These are phyloP conservation scores for Wallacemonas sp. DNA, from an alignment of 208 protist species.

Conservation along the genomic window DNA sequence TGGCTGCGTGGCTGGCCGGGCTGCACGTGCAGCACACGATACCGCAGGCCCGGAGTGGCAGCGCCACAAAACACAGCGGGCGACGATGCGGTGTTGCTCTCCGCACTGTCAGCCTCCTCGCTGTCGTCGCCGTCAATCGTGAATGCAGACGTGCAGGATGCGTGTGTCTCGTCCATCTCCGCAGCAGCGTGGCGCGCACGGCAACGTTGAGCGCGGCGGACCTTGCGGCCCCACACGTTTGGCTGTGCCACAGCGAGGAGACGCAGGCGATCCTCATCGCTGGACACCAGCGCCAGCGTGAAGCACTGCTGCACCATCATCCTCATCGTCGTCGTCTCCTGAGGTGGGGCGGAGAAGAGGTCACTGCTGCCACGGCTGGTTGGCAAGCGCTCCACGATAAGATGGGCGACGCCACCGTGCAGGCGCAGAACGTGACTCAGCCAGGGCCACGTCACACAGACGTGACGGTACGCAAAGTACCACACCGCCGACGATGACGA, in stretches of 20 bases:
- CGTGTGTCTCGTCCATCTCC: not conserved
- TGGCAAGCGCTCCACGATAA: conserved; percentile 8
- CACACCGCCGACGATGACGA: not conserved
- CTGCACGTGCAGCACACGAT: conserved; percentile 4
- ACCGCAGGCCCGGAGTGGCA: not conserved
- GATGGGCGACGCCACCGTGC: conserved; percentile 26
- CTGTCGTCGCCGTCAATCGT: not conserved
- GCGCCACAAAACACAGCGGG: not conserved
- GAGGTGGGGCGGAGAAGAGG: not conserved
- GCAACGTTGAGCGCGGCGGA: too few relatives aligned
- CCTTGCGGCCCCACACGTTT: too few relatives aligned
- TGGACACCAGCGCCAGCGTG: not conserved
- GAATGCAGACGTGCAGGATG: conserved; percentile 9
- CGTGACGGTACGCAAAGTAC: conserved; percentile 6
- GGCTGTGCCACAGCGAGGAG: not conserved
- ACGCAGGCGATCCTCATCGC: not conserved
- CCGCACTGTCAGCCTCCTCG: too few relatives aligned
- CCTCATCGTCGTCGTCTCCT: too few relatives aligned
- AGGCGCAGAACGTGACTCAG: conserved; percentile 28
- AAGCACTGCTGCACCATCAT: too few relatives aligned
- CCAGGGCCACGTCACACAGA: conserved; percentile 34
- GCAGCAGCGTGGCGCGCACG: too few relatives aligned
- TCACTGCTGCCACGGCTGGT: not conserved
- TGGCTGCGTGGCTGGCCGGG: not conserved
- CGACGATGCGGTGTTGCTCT: not conserved